Conservation (phyloP, 257 asterid genomes). For the Solanum chilense region DNA sequence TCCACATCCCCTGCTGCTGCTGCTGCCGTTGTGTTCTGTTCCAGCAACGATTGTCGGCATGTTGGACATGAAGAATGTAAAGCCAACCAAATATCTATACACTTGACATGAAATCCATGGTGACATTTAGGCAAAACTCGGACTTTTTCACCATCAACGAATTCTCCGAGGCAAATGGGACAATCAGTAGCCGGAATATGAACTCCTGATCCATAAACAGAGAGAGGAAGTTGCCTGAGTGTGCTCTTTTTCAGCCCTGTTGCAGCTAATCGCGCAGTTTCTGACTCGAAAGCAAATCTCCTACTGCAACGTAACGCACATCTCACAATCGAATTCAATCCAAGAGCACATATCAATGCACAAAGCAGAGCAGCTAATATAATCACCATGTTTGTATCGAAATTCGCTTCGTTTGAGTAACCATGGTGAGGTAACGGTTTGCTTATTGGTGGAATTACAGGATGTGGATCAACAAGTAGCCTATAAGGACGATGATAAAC, state of each 20-base stretch:
- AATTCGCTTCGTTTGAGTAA: constrained; percentile 18
- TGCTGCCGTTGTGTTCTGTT: neutral
- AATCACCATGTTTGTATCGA: constrained; percentile 67
- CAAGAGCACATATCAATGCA: constrained; percentile 64
- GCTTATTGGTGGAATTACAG: constrained; percentile 9
- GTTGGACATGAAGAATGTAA: constrained; percentile 73
- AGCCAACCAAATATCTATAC: constrained; percentile 65
- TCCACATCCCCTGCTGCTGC: constrained; percentile 7
- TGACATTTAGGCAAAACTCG: constrained; percentile 62
- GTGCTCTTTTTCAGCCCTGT: constrained; percentile 52
- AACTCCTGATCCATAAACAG: constrained; percentile 33
- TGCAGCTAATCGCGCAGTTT: constrained; percentile 11
- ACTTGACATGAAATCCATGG: constrained; percentile 65
- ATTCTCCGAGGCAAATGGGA: constrained; percentile 65
- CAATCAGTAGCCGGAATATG: constrained; percentile 49
- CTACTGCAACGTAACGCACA: constrained; percentile 44
- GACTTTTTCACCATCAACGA: constrained; percentile 60
- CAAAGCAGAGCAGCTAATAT: constrained; percentile 63
- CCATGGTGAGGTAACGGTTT: constrained; percentile 3
- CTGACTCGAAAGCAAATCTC: constrained; percentile 16
- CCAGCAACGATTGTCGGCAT: constrained; percentile 59
- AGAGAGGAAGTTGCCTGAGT: constrained; percentile 49
- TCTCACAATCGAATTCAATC: constrained; percentile 46
- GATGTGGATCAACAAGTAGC: constrained; percentile 22
- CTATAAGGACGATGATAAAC: constrained; percentile 26